A percentile compares a stretch with the other conserved stretches of the same genome.
Conservation (phyloP, 75 land plant genomes). For the Pinus tabuliformis region DNA sequence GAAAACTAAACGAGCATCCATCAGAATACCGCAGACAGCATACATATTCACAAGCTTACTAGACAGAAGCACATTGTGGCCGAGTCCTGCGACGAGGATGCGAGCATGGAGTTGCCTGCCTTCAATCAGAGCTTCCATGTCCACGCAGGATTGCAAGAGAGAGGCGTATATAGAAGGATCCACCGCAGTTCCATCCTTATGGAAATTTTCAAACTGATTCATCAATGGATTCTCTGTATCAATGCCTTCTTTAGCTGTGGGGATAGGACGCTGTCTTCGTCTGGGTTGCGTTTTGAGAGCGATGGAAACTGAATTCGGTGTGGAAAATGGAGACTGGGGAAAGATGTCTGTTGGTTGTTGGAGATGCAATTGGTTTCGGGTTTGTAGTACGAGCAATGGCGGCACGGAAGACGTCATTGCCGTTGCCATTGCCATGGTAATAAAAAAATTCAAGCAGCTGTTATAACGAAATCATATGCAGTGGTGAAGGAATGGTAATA, state of each 20-base stretch:
- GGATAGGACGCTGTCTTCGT: neutral
- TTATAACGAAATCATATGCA: too few relatives aligned
- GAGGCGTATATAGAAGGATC: conserved; percentile 27
- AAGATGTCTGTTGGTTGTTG: neutral
- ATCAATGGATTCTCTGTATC: neutral
- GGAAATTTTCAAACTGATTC: neutral
- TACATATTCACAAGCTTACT: conserved; percentile 56
- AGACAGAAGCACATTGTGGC: conserved; percentile 21
- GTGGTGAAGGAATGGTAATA: too few relatives aligned
- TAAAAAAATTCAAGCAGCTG: too few relatives aligned
- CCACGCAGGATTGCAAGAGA: conserved; percentile 34
- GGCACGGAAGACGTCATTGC: too few relatives aligned
- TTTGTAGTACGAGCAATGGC: too few relatives aligned
- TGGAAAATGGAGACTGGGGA: neutral
- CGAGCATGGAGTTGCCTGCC: conserved; percentile 51
- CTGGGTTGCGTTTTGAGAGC: neutral
- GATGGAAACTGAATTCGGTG: neutral
- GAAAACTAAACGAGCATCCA: conserved; percentile 38
- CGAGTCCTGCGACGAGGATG: conserved; percentile 40
- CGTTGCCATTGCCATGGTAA: too few relatives aligned
- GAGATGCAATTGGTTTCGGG: too few relatives aligned
- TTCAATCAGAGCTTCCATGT: conserved; percentile 19
- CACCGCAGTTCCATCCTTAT: neutral
- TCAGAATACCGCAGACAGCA: conserved; percentile 37
- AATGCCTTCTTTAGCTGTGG: too few relatives aligned